Percentiles rank a stretch among this genome's conserved stretches.
Evolutionary conservation across 2,329 filamentous ascomycete genomes (phyloP).

Genomic region (Phaeosphaeriaceae sp.): DNA sequence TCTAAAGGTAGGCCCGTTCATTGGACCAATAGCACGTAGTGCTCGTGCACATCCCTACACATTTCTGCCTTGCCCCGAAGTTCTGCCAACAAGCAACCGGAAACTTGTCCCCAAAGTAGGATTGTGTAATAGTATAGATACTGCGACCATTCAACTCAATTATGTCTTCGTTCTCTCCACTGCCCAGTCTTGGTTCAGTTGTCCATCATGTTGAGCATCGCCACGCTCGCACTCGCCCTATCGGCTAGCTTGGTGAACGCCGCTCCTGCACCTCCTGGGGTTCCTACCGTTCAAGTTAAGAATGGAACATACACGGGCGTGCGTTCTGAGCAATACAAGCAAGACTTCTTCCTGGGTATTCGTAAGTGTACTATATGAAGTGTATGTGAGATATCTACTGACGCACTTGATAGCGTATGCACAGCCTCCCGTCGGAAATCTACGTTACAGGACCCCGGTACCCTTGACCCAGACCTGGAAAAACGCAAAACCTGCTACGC

Average conservation of each 20-base stretch:
- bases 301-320: constrained; percentile 53
- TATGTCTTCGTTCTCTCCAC: background rate
- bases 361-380: constrained; percentile 22
- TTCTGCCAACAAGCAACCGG: background rate
- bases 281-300: constrained; percentile 47
- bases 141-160: background rate
- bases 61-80: background rate
- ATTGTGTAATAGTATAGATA: background rate
- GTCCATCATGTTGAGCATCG: constrained; percentile 21
- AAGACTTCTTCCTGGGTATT: constrained; percentile 57
- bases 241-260: constrained; percentile 16
- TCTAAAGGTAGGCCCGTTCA: no score
- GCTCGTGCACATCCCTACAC: no score
- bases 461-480: constrained; percentile 53
- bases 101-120: background rate
- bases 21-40: no score
- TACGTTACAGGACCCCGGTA: constrained; percentile 59
- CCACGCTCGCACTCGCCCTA: constrained; percentile 16
- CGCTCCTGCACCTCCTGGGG: constrained; percentile 1
- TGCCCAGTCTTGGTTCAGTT: background rate
- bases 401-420: constrained; percentile 46
- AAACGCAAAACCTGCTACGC: constrained; percentile 46
- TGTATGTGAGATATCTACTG: no score
- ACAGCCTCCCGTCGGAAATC: constrained; percentile 44
- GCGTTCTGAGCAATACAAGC: constrained; percentile 49